These are phyloP conservation scores for Diaporthe sp. DNA, from an alignment of 2,329 filamentous ascomycete genomes.

Conservation along the genomic window DNA sequence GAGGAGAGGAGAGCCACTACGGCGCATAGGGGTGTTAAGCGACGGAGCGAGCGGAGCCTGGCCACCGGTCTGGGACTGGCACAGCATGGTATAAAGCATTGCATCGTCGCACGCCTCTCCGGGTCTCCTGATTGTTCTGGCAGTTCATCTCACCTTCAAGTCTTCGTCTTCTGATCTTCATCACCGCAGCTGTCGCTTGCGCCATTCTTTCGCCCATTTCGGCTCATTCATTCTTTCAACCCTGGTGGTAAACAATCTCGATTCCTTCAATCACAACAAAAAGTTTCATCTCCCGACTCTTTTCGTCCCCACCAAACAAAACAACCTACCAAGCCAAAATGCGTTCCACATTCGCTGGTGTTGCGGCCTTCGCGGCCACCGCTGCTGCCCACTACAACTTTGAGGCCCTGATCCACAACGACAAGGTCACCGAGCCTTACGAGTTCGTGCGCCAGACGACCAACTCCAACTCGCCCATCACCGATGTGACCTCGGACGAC, in stretches of 20 bases:
- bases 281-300: constrained; percentile 8
- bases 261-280: neutral
- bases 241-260: constrained; percentile 36
- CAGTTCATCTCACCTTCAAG: constrained; percentile 28
- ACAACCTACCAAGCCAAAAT: constrained; percentile 32
- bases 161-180: constrained; percentile 33
- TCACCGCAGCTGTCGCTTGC: constrained; percentile 36
- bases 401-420: constrained; percentile 43
- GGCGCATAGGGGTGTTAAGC: constrained; percentile 5
- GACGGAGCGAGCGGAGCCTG: constrained; percentile 3
- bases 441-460: constrained; percentile 44
- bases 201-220: constrained; percentile 35
- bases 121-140: neutral
- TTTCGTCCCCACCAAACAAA: constrained; percentile 3
- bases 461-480: constrained; percentile 55
- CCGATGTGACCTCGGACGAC: constrained; percentile 53
- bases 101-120: constrained; percentile 20
- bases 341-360: constrained; percentile 39
- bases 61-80: neutral
- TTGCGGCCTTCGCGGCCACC: constrained; percentile 37
- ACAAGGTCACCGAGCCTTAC: constrained; percentile 42
- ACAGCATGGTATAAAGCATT: constrained; percentile 24
- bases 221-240: constrained; percentile 25
- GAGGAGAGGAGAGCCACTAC: constrained; percentile 8
- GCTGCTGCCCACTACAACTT: constrained; percentile 43